Evolutionary conservation across 768 basidiomycete species (phyloP).

Genomic region (Clitopilus passeckerianus): DNA sequence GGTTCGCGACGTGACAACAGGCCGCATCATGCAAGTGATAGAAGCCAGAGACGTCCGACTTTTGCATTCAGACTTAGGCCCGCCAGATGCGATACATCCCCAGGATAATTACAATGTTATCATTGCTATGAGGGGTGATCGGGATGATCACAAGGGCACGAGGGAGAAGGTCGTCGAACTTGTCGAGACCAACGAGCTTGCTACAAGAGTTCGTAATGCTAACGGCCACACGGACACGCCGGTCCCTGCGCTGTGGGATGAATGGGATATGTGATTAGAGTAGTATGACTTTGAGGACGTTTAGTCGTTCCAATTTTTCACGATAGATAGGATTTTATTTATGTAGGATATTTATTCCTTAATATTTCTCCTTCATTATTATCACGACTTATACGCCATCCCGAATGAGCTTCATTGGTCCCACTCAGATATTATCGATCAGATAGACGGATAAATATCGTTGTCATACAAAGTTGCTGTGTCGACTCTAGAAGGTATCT

Average conservation of each 20-base stretch:
- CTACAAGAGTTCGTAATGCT: slow-evolving; percentile 26
- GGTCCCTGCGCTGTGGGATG: slow-evolving; percentile 51
- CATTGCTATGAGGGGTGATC: slow-evolving; percentile 57
- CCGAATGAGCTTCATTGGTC: too few relatives aligned
- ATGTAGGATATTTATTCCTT: not conserved
- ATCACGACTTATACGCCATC: too few relatives aligned
- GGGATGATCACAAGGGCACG: slow-evolving; percentile 50
- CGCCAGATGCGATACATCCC: slow-evolving; percentile 25
- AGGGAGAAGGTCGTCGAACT: slow-evolving; percentile 67
- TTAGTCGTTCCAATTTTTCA: not conserved
- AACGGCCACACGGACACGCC: slow-evolving; percentile 17
- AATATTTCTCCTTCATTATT: not conserved
- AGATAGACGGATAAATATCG: too few relatives aligned
- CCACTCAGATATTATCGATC: too few relatives aligned
- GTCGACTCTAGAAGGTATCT: not conserved
- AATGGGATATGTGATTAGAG: slow-evolving; percentile 69
- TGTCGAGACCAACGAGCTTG: slow-evolving; percentile 60
- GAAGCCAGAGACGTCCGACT: slow-evolving; percentile 68
- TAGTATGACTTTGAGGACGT: not conserved
- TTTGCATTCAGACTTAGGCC: slow-evolving; percentile 35
- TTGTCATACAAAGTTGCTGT: too few relatives aligned
- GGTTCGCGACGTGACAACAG: slow-evolving; percentile 58
- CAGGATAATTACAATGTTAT: slow-evolving; percentile 33
- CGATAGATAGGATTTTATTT: not conserved
- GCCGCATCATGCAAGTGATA: slow-evolving; percentile 78